Conservation (phyloP, 129 eudicot species). For the Flaveria linearis region DNA sequence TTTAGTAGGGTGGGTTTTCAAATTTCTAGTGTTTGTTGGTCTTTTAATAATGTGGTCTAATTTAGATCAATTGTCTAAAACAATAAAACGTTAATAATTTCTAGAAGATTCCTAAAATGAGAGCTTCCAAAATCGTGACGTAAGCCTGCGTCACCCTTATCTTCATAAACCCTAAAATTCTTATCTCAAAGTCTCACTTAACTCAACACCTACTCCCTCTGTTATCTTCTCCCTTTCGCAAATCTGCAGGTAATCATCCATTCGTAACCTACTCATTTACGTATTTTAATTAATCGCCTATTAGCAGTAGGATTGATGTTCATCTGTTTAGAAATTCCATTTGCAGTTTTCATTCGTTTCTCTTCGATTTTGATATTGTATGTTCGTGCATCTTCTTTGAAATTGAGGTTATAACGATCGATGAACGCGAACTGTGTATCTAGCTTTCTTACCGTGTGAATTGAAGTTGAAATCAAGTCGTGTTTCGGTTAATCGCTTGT, state of each 20-base stretch:
- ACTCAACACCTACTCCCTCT: slow-evolving; percentile 34
- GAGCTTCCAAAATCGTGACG: slow-evolving; percentile 26
- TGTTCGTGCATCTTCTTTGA: background rate
- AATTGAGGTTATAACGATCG: background rate
- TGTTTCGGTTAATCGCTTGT: background rate
- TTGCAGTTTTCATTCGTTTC: slow-evolving; percentile 5
- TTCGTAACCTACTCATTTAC: background rate
- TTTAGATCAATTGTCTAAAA: no score
- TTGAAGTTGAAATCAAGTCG: slow-evolving; percentile 6
- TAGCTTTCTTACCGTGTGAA: background rate
- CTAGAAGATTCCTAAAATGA: slow-evolving; percentile 12
- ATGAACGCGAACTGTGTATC: background rate
- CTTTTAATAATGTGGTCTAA: no score
- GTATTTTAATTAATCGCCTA: background rate
- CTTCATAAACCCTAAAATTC: slow-evolving; percentile 50
- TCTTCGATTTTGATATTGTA: background rate
- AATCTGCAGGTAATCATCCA: slow-evolving; percentile 4
- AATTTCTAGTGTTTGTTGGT: no score
- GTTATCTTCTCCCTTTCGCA: slow-evolving; percentile 21
- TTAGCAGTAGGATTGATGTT: background rate
- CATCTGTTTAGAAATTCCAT: background rate
- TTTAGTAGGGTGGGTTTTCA: no score
- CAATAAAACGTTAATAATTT: no score
- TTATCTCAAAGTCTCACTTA: slow-evolving; percentile 30
- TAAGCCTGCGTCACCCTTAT: slow-evolving; percentile 37